phyloP scores from a whole-genome alignment of 2,329 filamentous ascomycete genomes.

The Immersiporthe knoxdaviesiana region DNA sequence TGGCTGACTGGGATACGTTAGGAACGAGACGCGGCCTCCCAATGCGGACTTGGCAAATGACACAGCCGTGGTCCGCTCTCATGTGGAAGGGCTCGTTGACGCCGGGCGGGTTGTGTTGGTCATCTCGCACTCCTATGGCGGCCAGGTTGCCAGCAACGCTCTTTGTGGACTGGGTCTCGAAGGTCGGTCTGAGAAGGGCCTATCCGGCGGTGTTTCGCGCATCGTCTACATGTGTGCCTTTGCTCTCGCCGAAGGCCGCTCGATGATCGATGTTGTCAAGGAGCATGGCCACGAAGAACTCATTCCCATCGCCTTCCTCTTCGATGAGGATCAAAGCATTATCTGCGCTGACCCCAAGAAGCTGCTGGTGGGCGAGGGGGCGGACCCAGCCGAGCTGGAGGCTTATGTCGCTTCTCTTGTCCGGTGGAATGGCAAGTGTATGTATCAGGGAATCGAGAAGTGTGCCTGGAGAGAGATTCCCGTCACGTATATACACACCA shows the following conservation, averaged over 20 bases:
- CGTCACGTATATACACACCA: slow-evolving; percentile 19
- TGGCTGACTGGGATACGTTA: neutral
- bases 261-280: slow-evolving; percentile 15
- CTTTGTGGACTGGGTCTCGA: slow-evolving; percentile 30
- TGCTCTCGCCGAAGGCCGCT: no score
- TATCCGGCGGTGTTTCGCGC: slow-evolving; percentile 30
- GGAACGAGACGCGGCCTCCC: neutral
- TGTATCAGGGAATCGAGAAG: neutral
- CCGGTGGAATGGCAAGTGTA: slow-evolving; percentile 14
- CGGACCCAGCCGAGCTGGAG: neutral
- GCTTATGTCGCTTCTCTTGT: neutral
- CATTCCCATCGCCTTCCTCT: slow-evolving; percentile 9
- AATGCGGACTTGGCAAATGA: neutral
- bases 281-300: slow-evolving; percentile 9
- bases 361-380: neutral
- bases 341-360: slow-evolving; percentile 6
- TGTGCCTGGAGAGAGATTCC: slow-evolving; percentile 15
- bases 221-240: neutral
- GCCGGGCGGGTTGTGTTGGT: slow-evolving; percentile 31
- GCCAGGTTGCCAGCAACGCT: slow-evolving; percentile 36
- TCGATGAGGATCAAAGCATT: slow-evolving; percentile 17
- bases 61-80: neutral
- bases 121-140: slow-evolving; percentile 37
- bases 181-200: slow-evolving; percentile 23
- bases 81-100: slow-evolving; percentile 30